Conservation (phyloP, 345 rosid genomes). For the Angophora floribunda region DNA sequence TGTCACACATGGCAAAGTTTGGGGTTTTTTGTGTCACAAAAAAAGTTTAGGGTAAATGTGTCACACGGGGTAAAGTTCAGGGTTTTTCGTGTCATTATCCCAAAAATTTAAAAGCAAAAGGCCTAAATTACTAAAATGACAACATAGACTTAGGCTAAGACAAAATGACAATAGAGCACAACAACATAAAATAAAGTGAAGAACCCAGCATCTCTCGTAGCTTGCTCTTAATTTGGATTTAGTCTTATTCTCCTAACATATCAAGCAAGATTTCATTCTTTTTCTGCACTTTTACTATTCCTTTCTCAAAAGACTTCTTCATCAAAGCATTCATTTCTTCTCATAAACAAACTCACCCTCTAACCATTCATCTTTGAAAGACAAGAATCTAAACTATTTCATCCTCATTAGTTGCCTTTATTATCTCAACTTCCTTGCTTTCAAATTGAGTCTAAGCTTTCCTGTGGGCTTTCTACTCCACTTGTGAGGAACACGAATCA, state of each 20-base stretch:
- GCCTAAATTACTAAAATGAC: neutral
- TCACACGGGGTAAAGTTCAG: no score
- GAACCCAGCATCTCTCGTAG: neutral
- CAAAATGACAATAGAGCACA: neutral
- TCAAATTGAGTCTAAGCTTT: neutral
- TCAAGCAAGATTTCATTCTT: neutral
- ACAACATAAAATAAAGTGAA: neutral
- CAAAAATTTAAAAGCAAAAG: neutral
- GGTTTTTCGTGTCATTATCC: no score
- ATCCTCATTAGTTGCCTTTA: neutral
- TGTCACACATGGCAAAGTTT: no score
- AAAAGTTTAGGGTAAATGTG: no score
- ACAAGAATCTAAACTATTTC: neutral
- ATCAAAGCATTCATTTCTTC: neutral
- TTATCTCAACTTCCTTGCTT: neutral
- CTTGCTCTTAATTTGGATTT: neutral
- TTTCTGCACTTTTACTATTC: neutral
- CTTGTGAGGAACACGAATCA: neutral
- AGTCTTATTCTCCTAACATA: neutral
- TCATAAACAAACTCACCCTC: neutral
- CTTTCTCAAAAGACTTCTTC: neutral
- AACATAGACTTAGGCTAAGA: neutral
- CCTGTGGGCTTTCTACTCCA: neutral
- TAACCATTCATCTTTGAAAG: neutral
- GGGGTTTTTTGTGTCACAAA: no score